Percentiles rank a stretch among this genome's conserved stretches.
Evolutionary conservation across 2,329 filamentous ascomycete genomes (phyloP).

Genomic region (Pyricularia pennisetigena): DNA sequence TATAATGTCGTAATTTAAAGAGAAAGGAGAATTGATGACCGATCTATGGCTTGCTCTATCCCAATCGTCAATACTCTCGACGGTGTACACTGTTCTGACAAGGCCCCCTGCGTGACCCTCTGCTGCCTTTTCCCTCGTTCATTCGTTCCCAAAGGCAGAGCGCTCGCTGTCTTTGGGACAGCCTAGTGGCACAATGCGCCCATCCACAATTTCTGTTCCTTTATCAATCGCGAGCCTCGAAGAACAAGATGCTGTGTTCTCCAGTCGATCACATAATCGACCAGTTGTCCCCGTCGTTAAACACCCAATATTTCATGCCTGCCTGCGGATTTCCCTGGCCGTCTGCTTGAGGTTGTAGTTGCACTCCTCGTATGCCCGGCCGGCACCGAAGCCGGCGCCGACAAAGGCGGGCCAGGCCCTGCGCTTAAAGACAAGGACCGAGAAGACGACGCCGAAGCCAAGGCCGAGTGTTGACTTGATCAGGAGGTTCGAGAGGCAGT

Average conservation of each 20-base stretch:
- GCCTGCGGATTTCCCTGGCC: slow-evolving; percentile 46
- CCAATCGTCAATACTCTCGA: neutral
- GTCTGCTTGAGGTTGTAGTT: slow-evolving; percentile 67
- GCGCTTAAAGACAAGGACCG: slow-evolving; percentile 94
- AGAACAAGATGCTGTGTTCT: neutral
- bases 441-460: slow-evolving; percentile 97
- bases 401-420: slow-evolving; percentile 96
- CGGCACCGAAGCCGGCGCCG: slow-evolving; percentile 88
- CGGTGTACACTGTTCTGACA: neutral
- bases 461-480: slow-evolving; percentile 95
- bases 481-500: slow-evolving; percentile 92
- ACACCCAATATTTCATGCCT: slow-evolving; percentile 25
- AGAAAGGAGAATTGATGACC: neutral
- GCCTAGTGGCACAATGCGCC: neutral
- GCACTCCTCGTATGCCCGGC: slow-evolving; percentile 96
- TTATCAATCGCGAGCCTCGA: neutral
- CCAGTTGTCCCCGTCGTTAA: neutral
- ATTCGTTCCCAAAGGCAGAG: neutral
- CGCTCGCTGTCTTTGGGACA: neutral
- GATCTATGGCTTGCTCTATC: slow-evolving; percentile 1
- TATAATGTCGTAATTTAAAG: neutral
- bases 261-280: neutral
- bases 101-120: neutral
- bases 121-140: neutral
- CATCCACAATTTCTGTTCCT: neutral